phyloP scores from a whole-genome alignment of 805 yeast species.

The Martiniozyma abietophila region DNA sequence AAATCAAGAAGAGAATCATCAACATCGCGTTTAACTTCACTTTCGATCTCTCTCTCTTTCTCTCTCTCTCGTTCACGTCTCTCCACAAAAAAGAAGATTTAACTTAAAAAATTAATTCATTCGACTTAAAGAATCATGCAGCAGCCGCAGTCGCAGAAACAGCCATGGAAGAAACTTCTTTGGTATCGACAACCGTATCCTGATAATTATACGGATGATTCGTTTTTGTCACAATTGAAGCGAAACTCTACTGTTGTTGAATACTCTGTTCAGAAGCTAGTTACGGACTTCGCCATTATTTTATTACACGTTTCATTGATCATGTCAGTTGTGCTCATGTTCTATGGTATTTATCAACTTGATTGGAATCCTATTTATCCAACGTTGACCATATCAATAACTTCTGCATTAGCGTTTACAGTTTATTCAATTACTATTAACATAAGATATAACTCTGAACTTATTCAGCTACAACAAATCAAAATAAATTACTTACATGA shows the following conservation, averaged over 20 bases:
- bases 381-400: slow-evolving; percentile 24
- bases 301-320: slow-evolving; percentile 58
- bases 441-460: slow-evolving; percentile 22
- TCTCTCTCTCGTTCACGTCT: not conserved
- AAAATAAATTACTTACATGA: slow-evolving; percentile 20
- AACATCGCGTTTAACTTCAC: too few species aligned
- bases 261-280: slow-evolving; percentile 55
- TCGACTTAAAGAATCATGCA: too few species aligned
- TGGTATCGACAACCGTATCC: slow-evolving; percentile 84
- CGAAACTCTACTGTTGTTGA: slow-evolving; percentile 66
- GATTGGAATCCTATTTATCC: slow-evolving; percentile 44
- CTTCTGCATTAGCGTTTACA: slow-evolving; percentile 30
- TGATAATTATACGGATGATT: slow-evolving; percentile 79
- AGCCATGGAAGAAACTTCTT: slow-evolving; percentile 67
- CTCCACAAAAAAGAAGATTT: not conserved
- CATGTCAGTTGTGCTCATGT: slow-evolving; percentile 56
- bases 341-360: slow-evolving; percentile 46
- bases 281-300: slow-evolving; percentile 61
- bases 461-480: slow-evolving; percentile 22
- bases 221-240: slow-evolving; percentile 72
- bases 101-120: too few species aligned
- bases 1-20: too few species aligned
- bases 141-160: not conserved
- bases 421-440: slow-evolving; percentile 24
- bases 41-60: not conserved